phyloP scores from a whole-genome alignment of 1,139 yeast genomes.

The Debaryomyces nepalensis region DNA sequence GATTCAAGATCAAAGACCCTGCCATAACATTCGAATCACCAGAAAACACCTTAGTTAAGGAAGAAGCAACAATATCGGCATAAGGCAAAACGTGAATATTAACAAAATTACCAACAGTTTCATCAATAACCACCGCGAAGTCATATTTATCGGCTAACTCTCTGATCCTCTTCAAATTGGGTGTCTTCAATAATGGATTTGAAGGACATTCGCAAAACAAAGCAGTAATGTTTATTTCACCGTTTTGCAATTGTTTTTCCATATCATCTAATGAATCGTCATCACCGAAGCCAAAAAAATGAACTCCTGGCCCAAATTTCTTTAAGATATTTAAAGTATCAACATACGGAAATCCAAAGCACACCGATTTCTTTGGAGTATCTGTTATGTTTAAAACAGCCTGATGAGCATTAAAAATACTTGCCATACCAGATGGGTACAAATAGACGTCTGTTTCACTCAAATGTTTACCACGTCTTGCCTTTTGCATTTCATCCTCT shows the following conservation, averaged over 20 bases:
- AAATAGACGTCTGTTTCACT: constrained; percentile 74
- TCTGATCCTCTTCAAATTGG: constrained; percentile 68
- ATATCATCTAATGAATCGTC: constrained; percentile 69
- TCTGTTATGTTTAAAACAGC: constrained; percentile 44
- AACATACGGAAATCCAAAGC: constrained; percentile 94
- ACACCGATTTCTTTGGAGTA: constrained; percentile 67
- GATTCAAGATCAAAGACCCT: constrained; percentile 83
- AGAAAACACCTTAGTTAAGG: constrained; percentile 88
- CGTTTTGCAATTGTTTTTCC: constrained; percentile 61
- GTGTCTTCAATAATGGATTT: constrained; percentile 85
- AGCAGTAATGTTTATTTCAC: constrained; percentile 66
- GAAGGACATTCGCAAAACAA: constrained; percentile 94
- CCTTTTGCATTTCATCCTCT: constrained; percentile 36
- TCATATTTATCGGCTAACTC: constrained; percentile 67
- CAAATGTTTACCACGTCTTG: constrained; percentile 38
- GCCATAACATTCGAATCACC: constrained; percentile 97
- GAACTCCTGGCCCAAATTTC: constrained; percentile 89
- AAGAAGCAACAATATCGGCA: constrained; percentile 84
- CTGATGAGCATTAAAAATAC: constrained; percentile 83
- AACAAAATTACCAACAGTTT: constrained; percentile 88
- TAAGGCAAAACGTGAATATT: constrained; percentile 82
- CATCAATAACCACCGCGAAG: constrained; percentile 86
- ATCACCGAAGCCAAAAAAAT: constrained; percentile 85
- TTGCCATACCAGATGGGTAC: constrained; percentile 91
- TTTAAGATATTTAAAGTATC: constrained; percentile 85